Percentiles rank a stretch among this genome's conserved stretches.
phyloP scores from a whole-genome alignment of 768 basidiomycete species.

The Phylloporus sp. region DNA sequence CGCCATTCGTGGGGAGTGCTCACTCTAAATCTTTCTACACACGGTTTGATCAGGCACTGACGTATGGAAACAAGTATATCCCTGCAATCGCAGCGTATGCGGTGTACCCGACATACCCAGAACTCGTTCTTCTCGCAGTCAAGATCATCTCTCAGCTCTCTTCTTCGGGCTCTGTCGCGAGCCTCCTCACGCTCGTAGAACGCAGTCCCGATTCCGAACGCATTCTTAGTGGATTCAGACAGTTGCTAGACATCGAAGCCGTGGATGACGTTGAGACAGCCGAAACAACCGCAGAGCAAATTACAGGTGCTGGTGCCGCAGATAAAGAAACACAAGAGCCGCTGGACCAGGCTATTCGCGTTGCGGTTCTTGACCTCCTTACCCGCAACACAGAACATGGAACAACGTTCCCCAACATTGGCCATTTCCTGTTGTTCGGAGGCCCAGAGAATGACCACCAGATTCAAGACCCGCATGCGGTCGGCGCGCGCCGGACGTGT shows the following conservation, averaged over 20 bases:
- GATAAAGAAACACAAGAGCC: constrained; percentile 43
- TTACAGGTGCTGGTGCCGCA: constrained; percentile 72
- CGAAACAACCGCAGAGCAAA: constrained; percentile 56
- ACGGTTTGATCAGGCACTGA: constrained; percentile 69
- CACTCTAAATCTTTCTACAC: constrained; percentile 69
- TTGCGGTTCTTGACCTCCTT: constrained; percentile 78
- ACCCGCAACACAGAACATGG: constrained; percentile 67
- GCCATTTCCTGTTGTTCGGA: constrained; percentile 85
- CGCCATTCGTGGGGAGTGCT: constrained; percentile 49
- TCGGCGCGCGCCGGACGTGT: constrained; percentile 65
- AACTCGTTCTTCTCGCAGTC: constrained; percentile 72
- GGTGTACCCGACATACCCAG: constrained; percentile 60
- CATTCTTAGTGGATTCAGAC: constrained; percentile 75
- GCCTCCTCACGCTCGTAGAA: constrained; percentile 74
- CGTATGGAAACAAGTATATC: constrained; percentile 66
- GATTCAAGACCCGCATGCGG: constrained; percentile 76
- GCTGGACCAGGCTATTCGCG: constrained; percentile 65
- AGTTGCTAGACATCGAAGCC: constrained; percentile 59
- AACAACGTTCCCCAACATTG: constrained; percentile 72
- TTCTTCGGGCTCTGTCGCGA: constrained; percentile 61
- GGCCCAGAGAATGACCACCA: constrained; percentile 53
- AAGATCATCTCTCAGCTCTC: constrained; percentile 72
- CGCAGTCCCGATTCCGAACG: constrained; percentile 81
- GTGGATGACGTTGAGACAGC: constrained; percentile 56
- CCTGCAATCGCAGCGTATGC: constrained; percentile 83